Conservation (phyloP, 2,329 filamentous ascomycete species). For the Trichoderma harzianum region DNA sequence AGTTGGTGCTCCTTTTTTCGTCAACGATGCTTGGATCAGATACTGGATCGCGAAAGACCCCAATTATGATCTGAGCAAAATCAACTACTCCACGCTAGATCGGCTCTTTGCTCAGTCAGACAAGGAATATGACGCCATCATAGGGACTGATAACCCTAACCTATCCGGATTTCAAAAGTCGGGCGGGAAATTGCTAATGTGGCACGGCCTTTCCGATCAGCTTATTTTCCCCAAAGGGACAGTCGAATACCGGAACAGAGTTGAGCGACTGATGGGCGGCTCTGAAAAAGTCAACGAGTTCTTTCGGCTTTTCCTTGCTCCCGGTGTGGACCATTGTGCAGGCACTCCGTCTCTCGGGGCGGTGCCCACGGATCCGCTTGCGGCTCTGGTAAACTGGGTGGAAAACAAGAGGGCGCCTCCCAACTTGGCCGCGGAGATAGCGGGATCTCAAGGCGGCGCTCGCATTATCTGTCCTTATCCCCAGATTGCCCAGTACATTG, state of each 20-base stretch:
- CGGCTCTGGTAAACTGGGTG: not conserved
- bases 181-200: not conserved
- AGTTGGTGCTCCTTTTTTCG: not conserved
- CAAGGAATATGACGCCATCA: not conserved
- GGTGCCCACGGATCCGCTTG: not conserved
- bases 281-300: not conserved
- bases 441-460: not conserved
- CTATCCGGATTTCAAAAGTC: not conserved
- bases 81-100: not conserved
- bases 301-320: not conserved
- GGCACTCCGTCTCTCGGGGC: not conserved
- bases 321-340: not conserved
- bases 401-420: not conserved
- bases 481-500: not conserved
- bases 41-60: not conserved
- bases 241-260: not conserved
- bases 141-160: not conserved
- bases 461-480: not conserved
- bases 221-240: not conserved
- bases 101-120: not conserved
- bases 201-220: not conserved
- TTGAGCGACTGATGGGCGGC: not conserved
- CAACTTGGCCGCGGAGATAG: not conserved
- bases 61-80: not conserved
- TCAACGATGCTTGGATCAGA: not conserved